phyloP scores from a whole-genome alignment of 2,329 filamentous ascomycete species.

The Diplocarpon mali region DNA sequence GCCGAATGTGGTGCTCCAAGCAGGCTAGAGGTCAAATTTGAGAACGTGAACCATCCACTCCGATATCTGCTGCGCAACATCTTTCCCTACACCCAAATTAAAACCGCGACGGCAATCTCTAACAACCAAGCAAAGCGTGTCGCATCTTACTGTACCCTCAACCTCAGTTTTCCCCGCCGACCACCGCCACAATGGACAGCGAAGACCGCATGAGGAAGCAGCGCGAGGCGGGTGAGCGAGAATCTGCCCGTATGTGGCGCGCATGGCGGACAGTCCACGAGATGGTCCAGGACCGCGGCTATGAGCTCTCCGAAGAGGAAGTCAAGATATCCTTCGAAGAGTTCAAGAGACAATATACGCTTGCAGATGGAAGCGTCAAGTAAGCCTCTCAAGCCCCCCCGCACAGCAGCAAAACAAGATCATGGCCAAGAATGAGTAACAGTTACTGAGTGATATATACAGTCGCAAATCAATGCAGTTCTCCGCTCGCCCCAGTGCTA shows the following conservation, averaged over 20 bases:
- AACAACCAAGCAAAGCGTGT: neutral
- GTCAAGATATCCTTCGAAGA: conserved; percentile 75
- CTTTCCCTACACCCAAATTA: too few species aligned
- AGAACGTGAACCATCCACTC: too few species aligned
- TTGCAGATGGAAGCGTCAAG: conserved; percentile 64
- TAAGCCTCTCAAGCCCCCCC: conserved; percentile 30
- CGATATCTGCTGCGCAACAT: too few species aligned
- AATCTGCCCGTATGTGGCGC: conserved; percentile 68
- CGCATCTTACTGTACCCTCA: too few species aligned
- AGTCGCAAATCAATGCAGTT: conserved; percentile 81
- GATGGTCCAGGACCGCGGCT: conserved; percentile 89
- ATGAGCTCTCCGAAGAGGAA: conserved; percentile 84
- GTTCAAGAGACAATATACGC: conserved; percentile 63
- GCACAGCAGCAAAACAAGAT: neutral
- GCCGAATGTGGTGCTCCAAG: too few species aligned
- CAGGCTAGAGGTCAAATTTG: too few species aligned
- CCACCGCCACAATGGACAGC: conserved; percentile 15
- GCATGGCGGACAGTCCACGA: conserved; percentile 89
- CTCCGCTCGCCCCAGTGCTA: conserved; percentile 70
- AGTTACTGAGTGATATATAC: conserved; percentile 10
- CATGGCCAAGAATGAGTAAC: neutral
- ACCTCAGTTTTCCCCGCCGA: neutral
- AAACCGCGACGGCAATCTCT: neutral
- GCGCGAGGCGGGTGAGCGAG: conserved; percentile 29
- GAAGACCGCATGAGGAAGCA: conserved; percentile 24